phyloP scores from a whole-genome alignment of 805 yeast genomes.

The Alloascoidea hylecoeti region DNA sequence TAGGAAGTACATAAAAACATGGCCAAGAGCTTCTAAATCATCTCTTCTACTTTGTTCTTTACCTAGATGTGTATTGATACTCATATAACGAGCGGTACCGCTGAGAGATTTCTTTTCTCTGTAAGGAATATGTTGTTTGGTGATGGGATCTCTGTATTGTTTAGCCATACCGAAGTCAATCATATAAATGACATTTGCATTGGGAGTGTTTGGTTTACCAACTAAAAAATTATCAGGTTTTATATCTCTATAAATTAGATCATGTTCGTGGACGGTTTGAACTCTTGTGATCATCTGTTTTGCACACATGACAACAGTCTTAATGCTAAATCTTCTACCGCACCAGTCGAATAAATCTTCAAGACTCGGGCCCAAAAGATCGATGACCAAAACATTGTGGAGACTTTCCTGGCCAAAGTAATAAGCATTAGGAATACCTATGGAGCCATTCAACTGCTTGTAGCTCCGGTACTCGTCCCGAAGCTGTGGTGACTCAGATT shows the following conservation, averaged over 20 bases:
- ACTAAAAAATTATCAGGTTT: conserved; percentile 75
- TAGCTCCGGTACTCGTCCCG: conserved; percentile 74
- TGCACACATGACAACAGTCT: conserved; percentile 63
- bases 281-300: conserved; percentile 66
- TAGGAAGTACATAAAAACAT: conserved; percentile 66
- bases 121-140: conserved; percentile 73
- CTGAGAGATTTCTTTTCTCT: conserved; percentile 68
- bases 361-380: conserved; percentile 64
- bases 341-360: conserved; percentile 86
- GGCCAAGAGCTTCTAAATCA: conserved; percentile 71
- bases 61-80: conserved; percentile 78
- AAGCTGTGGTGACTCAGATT: conserved; percentile 73
- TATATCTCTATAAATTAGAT: conserved; percentile 66
- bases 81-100: conserved; percentile 83
- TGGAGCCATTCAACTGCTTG: conserved; percentile 51
- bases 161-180: conserved; percentile 86
- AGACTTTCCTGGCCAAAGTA: conserved; percentile 80
- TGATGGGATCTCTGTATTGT: conserved; percentile 67
- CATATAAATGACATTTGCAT: conserved; percentile 54
- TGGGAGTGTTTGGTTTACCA: conserved; percentile 43
- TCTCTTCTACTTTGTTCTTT: conserved; percentile 76
- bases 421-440: conserved; percentile 73
- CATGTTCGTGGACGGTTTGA: conserved; percentile 63
- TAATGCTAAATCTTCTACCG: conserved; percentile 56
- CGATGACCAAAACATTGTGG: conserved; percentile 65